These are phyloP conservation scores for Pseudonitzschia multiseries DNA, from an alignment of 108 stramenopile genomes.

Conservation along the genomic window DNA sequence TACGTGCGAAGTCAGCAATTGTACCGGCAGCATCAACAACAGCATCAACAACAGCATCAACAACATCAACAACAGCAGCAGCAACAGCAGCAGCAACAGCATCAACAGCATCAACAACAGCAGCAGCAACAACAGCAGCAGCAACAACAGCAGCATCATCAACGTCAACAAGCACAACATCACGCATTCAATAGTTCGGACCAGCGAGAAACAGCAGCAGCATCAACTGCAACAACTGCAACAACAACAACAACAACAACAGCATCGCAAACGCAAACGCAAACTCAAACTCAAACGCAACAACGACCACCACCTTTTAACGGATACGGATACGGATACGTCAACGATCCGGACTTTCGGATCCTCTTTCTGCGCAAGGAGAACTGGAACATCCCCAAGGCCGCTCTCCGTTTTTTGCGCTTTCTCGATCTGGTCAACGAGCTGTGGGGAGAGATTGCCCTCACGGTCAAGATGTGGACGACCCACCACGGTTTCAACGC, in stretches of 20 bases:
- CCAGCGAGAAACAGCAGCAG: too few relatives aligned
- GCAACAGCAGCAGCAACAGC: background rate
- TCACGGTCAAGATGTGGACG: background rate
- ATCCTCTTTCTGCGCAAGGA: conserved; percentile 34
- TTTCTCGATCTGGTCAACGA: conserved; percentile 8
- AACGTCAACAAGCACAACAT: too few relatives aligned
- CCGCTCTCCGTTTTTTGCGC: conserved; percentile 19
- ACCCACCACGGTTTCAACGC: background rate
- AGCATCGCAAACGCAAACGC: too few relatives aligned
- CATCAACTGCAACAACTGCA: too few relatives aligned
- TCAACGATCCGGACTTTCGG: conserved; percentile 25
- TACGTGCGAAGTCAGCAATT: background rate
- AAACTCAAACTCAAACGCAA: too few relatives aligned
- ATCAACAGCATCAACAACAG: background rate
- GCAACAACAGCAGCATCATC: too few relatives aligned
- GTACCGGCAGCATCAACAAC: background rate
- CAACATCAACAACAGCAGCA: background rate
- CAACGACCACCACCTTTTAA: background rate
- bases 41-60: background rate
- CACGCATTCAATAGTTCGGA: too few relatives aligned
- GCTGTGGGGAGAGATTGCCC: conserved; percentile 5
- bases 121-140: background rate
- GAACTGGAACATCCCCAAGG: conserved; percentile 10
- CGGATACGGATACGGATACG: conserved; percentile 23
- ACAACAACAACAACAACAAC: too few relatives aligned